Base-by-base conservation (phyloP, 2,329 filamentous ascomycete genomes). In the Fusarium chlamydosporum region DNA sequence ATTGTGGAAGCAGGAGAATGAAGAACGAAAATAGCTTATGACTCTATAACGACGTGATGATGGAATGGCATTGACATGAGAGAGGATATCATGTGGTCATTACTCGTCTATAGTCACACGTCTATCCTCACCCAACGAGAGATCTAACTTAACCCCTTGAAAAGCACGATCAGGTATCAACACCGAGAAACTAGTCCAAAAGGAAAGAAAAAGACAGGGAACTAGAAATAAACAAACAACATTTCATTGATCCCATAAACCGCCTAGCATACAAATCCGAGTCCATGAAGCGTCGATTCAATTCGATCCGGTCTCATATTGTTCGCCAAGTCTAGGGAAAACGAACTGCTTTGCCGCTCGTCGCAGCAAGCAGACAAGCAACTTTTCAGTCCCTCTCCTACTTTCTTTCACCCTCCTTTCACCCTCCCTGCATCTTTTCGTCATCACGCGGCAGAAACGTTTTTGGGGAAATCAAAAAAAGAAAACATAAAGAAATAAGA, bases 221-320 rank as follows among this genome's bases (percentile, higher is more conserved):
- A 45, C 35, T 61, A 26, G 15, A 70, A 42, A 52, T 50, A 61
- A 67, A 71, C 33, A 68, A 63, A 70, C 33, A 41, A 65, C 72
- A 67, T 71, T 74, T 74, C 70, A 74, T 74, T 74, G 65, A 74
- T 74, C 66, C 67, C 72, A 53, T 75, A 67, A 68, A 60, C 71
- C 65, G 65, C 65, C 66, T 67, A 74, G 72, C 63, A 72, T 72
- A 75, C 63, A 74, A 58, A 65, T 71, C 61, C 38, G 58, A 65
- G 60, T 56, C 43, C 55, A 43, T 38, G 15, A 51, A 52, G 35
- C 34, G 45, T 62, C 50, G 37, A 54, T 35, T 40, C 38, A 20
- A 51, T 51, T 51, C 47, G 47, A 51, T 35, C 23, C 11, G 23
- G 56, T 61, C 60, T 71, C 70, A 57, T 64, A 67, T 42, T 64